phyloP scores from a whole-genome alignment of 768 basidiomycete genomes.

The Hygrophoropsis aurantiaca region DNA sequence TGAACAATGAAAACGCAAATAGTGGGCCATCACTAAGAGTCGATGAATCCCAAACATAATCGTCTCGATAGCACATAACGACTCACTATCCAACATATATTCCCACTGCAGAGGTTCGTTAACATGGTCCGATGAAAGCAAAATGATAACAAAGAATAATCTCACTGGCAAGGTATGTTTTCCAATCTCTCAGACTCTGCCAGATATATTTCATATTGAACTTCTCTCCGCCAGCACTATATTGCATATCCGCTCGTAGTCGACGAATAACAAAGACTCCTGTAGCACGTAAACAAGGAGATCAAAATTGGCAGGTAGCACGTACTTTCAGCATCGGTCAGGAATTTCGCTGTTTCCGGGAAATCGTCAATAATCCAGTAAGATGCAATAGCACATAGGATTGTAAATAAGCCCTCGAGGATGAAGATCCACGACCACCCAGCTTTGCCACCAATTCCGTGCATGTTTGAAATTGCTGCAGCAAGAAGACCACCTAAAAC shows the following conservation, averaged over 20 bases:
- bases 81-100: slow-evolving; percentile 70
- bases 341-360: slow-evolving; percentile 71
- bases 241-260: slow-evolving; percentile 62
- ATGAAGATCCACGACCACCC: slow-evolving; percentile 78
- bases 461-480: slow-evolving; percentile 68
- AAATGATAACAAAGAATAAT: slow-evolving; percentile 4
- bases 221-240: slow-evolving; percentile 60
- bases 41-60: slow-evolving; percentile 3
- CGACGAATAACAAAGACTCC: slow-evolving; percentile 65
- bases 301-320: slow-evolving; percentile 2
- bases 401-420: slow-evolving; percentile 69
- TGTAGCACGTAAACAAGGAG: slow-evolving; percentile 18
- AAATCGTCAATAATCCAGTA: slow-evolving; percentile 81
- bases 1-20: slow-evolving; percentile 55
- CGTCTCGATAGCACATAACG: background rate
- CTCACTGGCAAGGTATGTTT: slow-evolving; percentile 71
- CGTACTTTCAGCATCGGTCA: slow-evolving; percentile 61
- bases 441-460: slow-evolving; percentile 61
- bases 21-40: slow-evolving; percentile 45
- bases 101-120: slow-evolving; percentile 44
- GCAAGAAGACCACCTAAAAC: slow-evolving; percentile 63
- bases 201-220: slow-evolving; percentile 56
- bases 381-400: slow-evolving; percentile 55
- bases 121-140: slow-evolving; percentile 4
- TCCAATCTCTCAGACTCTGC: slow-evolving; percentile 67